These are phyloP conservation scores for Terfezia claveryi DNA, from an alignment of 495 filamentous ascomycete genomes.

Conservation along the genomic window DNA sequence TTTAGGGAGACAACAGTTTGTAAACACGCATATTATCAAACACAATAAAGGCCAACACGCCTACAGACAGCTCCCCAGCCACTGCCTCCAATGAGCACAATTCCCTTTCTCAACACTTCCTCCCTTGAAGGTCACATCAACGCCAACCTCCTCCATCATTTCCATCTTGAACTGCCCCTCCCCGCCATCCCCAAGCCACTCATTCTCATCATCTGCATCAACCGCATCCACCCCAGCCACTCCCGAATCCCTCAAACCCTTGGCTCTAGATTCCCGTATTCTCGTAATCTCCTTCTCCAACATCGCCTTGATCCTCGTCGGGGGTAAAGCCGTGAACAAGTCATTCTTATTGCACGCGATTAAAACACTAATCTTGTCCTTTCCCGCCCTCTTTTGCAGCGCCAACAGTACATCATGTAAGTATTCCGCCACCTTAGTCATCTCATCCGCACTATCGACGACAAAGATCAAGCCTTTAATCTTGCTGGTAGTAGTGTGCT, in stretches of 20 bases:
- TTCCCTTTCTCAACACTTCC: slow-evolving; percentile 55
- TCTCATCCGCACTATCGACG: slow-evolving; percentile 51
- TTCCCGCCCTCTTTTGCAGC: slow-evolving; percentile 52
- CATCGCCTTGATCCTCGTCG: slow-evolving; percentile 46
- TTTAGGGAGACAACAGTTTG: too few species aligned
- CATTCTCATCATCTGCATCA: slow-evolving; percentile 44
- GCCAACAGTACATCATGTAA: slow-evolving; percentile 66
- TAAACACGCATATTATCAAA: too few species aligned
- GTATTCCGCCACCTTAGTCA: slow-evolving; percentile 44
- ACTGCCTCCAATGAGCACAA: slow-evolving; percentile 44
- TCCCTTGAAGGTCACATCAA: slow-evolving; percentile 55
- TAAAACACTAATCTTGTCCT: slow-evolving; percentile 32
- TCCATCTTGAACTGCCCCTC: slow-evolving; percentile 56
- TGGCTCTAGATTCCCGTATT: slow-evolving; percentile 53
- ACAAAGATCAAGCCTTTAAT: slow-evolving; percentile 42
- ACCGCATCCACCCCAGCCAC: slow-evolving; percentile 34
- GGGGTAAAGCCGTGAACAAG: slow-evolving; percentile 78
- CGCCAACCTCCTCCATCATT: slow-evolving; percentile 60
- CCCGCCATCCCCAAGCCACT: slow-evolving; percentile 61
- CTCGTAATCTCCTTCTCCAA: slow-evolving; percentile 67
- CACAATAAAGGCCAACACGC: background rate
- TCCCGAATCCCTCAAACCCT: slow-evolving; percentile 59
- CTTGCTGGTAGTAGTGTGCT: slow-evolving; percentile 41
- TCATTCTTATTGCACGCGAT: slow-evolving; percentile 89
- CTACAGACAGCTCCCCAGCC: slow-evolving; percentile 45